Evolutionary conservation across 768 basidiomycete genomes (phyloP).

Genomic region (Leccinum subgranulosum): DNA sequence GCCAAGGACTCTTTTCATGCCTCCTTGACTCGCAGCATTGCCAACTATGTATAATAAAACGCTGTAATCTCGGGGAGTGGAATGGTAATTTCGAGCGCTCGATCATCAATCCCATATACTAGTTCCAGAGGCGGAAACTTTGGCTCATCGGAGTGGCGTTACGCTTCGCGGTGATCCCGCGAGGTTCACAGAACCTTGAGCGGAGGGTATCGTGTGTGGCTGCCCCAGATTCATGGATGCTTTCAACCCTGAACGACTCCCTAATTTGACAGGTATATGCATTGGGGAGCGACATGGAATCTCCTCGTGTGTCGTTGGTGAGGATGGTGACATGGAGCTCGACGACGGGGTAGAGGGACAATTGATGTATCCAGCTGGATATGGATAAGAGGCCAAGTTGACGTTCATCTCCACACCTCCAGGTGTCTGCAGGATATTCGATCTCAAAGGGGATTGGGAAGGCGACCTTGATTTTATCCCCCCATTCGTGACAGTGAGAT

Average conservation of each 20-base stretch:
- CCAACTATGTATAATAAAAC: not conserved
- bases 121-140: not conserved
- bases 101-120: not conserved
- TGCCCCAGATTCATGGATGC: conserved; percentile 9
- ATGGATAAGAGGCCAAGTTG: conserved; percentile 8
- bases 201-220: conserved; percentile 11
- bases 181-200: conserved; percentile 16
- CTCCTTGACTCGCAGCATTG: not conserved
- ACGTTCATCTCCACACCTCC: conserved; percentile 13
- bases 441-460: conserved; percentile 30
- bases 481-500: conserved; percentile 19
- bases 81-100: not conserved
- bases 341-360: conserved; percentile 61
- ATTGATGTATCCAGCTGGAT: conserved; percentile 39
- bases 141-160: conserved; percentile 24
- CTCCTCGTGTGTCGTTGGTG: conserved; percentile 26
- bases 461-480: conserved; percentile 30
- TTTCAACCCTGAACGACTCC: conserved; percentile 15
- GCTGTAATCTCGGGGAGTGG: not conserved
- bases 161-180: conserved; percentile 19
- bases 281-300: conserved; percentile 14
- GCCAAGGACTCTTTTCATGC: not conserved
- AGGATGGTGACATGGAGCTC: conserved; percentile 49
- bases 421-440: conserved; percentile 16
- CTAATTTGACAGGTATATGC: conserved; percentile 17